Evolutionary conservation across 345 rosid species (phyloP).

Genomic region (Litchi chinensis): DNA sequence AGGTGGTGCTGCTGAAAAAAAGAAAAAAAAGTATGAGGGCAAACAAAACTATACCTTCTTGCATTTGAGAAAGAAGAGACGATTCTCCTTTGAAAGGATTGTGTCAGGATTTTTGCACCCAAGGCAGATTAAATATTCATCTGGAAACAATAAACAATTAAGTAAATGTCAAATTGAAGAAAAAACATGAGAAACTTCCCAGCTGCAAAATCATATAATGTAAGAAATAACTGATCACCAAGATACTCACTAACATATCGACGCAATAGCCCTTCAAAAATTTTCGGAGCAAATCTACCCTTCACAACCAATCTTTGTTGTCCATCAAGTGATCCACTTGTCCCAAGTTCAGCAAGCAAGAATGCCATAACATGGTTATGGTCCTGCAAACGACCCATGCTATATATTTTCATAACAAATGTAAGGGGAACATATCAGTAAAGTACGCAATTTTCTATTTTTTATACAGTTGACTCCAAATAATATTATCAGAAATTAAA

Average conservation of each 20-base stretch:
- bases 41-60: constrained; percentile 50
- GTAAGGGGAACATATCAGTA: neutral
- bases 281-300: constrained; percentile 92
- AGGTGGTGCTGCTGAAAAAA: too few species aligned
- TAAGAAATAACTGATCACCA: neutral
- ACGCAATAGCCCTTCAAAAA: constrained; percentile 82
- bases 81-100: constrained; percentile 68
- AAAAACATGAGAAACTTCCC: neutral
- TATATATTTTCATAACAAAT: constrained; percentile 21
- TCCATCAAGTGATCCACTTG: constrained; percentile 95
- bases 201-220: neutral
- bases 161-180: neutral
- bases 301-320: constrained; percentile 89
- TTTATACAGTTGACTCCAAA: too few species aligned
- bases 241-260: constrained; percentile 83
- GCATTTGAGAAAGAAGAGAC: constrained; percentile 74
- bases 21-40: neutral
- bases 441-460: neutral
- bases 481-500: neutral
- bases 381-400: constrained; percentile 95
- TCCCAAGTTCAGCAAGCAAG: constrained; percentile 93
- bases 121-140: constrained; percentile 59
- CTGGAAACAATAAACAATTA: constrained; percentile 28
- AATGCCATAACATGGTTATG: constrained; percentile 72
- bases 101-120: constrained; percentile 76